Percentiles rank a stretch among this genome's conserved stretches.
These are phyloP conservation scores for Chenopodium berlandieri DNA, from an alignment of 148 eudicot species.

Conservation along the genomic window DNA sequence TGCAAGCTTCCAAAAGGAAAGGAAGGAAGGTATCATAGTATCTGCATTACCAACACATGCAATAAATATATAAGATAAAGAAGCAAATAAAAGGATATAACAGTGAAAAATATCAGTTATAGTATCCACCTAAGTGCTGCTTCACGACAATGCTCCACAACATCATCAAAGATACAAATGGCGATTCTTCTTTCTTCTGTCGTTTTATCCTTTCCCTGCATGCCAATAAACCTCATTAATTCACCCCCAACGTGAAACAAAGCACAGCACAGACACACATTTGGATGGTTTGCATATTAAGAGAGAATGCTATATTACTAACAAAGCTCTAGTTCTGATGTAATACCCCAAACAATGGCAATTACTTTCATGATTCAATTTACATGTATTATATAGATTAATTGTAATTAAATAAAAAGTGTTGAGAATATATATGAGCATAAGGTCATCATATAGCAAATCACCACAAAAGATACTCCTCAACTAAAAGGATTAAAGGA, in stretches of 20 bases:
- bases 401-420: background rate
- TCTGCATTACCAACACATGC: conserved; percentile 29
- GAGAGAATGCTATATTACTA: background rate
- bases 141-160: conserved; percentile 46
- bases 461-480: background rate
- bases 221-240: conserved; percentile 1
- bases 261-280: background rate
- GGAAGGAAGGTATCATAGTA: conserved; percentile 50
- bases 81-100: background rate
- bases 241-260: background rate
- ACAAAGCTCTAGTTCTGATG: background rate
- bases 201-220: conserved; percentile 48
- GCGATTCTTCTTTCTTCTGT: conserved; percentile 47
- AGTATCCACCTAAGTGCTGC: conserved; percentile 35
- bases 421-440: background rate
- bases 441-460: background rate
- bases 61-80: background rate
- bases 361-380: background rate
- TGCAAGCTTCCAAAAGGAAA: conserved; percentile 46
- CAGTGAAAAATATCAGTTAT: background rate
- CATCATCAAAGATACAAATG: conserved; percentile 45
- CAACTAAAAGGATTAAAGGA: background rate
- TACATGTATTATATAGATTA: background rate
- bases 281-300: background rate
- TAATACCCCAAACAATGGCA: background rate